Conservation (phyloP, 345 rosid species). For the Euphorbia peplus region DNA sequence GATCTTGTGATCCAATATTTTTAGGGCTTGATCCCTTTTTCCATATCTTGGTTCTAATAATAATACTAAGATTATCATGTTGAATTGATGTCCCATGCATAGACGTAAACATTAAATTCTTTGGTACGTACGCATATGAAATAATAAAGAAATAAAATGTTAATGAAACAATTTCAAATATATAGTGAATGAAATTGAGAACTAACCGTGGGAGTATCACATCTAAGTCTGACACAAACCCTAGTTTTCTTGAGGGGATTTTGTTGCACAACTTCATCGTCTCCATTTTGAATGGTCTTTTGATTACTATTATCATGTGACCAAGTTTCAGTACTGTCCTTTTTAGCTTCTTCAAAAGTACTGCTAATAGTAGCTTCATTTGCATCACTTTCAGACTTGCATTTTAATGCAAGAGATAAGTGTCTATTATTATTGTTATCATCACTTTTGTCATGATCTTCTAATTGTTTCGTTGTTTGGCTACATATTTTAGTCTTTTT, state of each 20-base stretch:
- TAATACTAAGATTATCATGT: too few species aligned
- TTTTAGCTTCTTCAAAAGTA: constrained; percentile 40
- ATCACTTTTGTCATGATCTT: constrained; percentile 22
- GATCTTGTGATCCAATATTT: too few species aligned
- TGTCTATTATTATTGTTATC: constrained; percentile 13
- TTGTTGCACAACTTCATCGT: constrained; percentile 54
- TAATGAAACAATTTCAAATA: too few species aligned
- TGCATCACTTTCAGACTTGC: constrained; percentile 41
- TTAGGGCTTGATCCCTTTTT: too few species aligned
- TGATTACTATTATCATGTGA: constrained; percentile 42
- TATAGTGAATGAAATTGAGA: too few species aligned
- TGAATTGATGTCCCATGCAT: too few species aligned
- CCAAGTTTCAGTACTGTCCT: constrained; percentile 37
- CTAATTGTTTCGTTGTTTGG: neutral
- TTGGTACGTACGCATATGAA: too few species aligned
- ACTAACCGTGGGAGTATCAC: constrained; percentile 80
- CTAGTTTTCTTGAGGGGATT: constrained; percentile 70
- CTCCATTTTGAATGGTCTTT: constrained; percentile 41
- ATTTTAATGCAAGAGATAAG: constrained; percentile 49
- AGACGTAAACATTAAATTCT: too few species aligned
- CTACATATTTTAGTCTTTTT: constrained; percentile 25
- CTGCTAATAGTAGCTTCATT: constrained; percentile 28
- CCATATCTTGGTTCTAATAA: too few species aligned
- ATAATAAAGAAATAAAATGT: too few species aligned
- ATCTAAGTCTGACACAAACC: constrained; percentile 86